phyloP scores from a whole-genome alignment of 768 basidiomycete species.

The Leccinum barrowsii region DNA sequence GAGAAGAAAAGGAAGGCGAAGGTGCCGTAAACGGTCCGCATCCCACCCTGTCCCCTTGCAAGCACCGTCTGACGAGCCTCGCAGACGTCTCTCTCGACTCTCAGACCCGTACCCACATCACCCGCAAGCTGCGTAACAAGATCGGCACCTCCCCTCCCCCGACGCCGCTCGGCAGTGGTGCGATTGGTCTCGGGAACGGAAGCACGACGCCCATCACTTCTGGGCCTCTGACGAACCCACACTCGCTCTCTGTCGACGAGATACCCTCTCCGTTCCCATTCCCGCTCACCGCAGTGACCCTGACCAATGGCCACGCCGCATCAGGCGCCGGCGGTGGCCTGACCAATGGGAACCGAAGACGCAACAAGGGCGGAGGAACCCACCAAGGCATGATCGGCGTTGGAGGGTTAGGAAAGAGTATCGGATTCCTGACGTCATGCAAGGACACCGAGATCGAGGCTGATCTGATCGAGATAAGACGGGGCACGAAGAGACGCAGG shows the following conservation, averaged over 20 bases:
- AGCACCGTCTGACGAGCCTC: slow-evolving; percentile 1
- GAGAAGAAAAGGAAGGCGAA: slow-evolving; percentile 89
- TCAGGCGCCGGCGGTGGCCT: slow-evolving; percentile 37
- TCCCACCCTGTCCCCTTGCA: background rate
- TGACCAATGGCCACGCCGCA: slow-evolving; percentile 33
- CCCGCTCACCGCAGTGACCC: slow-evolving; percentile 57
- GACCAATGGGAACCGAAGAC: slow-evolving; percentile 38
- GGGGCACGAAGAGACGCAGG: slow-evolving; percentile 60
- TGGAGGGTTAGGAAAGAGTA: slow-evolving; percentile 73
- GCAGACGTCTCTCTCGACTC: slow-evolving; percentile 71
- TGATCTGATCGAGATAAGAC: slow-evolving; percentile 74
- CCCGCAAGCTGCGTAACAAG: slow-evolving; percentile 68
- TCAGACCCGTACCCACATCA: slow-evolving; percentile 55
- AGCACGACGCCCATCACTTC: slow-evolving; percentile 57
- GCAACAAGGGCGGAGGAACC: slow-evolving; percentile 50
- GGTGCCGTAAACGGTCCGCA: slow-evolving; percentile 61
- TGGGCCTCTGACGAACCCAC: slow-evolving; percentile 53
- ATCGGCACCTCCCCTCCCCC: slow-evolving; percentile 75
- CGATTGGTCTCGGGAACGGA: slow-evolving; percentile 35
- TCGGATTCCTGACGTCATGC: slow-evolving; percentile 48
- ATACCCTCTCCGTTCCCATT: slow-evolving; percentile 83
- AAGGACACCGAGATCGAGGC: slow-evolving; percentile 73
- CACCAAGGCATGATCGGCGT: slow-evolving; percentile 53
- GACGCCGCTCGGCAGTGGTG: slow-evolving; percentile 52
- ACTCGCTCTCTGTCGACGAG: slow-evolving; percentile 83